Percentiles rank a stretch among this genome's conserved stretches.
These are phyloP conservation scores for Epicoccum sorghinum DNA, from an alignment of 2,329 filamentous ascomycete species.

Conservation along the genomic window DNA sequence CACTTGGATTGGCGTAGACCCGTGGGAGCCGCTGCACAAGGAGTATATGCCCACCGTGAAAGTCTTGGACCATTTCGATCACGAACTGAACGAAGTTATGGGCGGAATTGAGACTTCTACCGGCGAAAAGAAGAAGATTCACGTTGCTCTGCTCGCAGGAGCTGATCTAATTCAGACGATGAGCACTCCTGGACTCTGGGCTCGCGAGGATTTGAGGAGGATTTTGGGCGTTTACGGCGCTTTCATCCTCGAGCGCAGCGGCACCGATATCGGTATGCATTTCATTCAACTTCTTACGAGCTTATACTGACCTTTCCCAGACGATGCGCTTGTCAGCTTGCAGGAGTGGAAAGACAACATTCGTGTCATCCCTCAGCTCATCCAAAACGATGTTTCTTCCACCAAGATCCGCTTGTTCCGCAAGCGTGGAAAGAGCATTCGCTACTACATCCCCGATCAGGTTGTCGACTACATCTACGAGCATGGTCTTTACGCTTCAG, in stretches of 20 bases:
- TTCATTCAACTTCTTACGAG: background rate
- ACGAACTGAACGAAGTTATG: slow-evolving; percentile 82
- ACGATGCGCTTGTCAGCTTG: slow-evolving; percentile 82
- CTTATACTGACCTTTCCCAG: slow-evolving; percentile 43
- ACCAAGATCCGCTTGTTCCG: slow-evolving; percentile 79
- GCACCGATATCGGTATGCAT: slow-evolving; percentile 72
- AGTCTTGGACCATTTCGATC: slow-evolving; percentile 88
- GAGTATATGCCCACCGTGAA: slow-evolving; percentile 87
- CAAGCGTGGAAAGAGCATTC: slow-evolving; percentile 50
- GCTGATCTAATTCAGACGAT: slow-evolving; percentile 60
- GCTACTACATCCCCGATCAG: slow-evolving; percentile 50
- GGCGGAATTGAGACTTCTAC: slow-evolving; percentile 74
- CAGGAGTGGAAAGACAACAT: slow-evolving; percentile 86
- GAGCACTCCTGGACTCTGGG: slow-evolving; percentile 72
- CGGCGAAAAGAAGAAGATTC: slow-evolving; percentile 70
- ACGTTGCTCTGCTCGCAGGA: slow-evolving; percentile 82
- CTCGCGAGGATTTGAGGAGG: slow-evolving; percentile 80
- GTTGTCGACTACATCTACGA: slow-evolving; percentile 50
- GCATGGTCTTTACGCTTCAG: slow-evolving; percentile 47
- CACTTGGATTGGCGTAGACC: slow-evolving; percentile 47
- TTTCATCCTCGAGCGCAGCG: slow-evolving; percentile 85
- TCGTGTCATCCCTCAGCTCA: slow-evolving; percentile 85
- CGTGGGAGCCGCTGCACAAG: slow-evolving; percentile 78
- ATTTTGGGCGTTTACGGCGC: slow-evolving; percentile 84
- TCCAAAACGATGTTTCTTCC: slow-evolving; percentile 83